Conservation (phyloP, 441 rosid genomes). For the Euphorbia neoarborescens region DNA sequence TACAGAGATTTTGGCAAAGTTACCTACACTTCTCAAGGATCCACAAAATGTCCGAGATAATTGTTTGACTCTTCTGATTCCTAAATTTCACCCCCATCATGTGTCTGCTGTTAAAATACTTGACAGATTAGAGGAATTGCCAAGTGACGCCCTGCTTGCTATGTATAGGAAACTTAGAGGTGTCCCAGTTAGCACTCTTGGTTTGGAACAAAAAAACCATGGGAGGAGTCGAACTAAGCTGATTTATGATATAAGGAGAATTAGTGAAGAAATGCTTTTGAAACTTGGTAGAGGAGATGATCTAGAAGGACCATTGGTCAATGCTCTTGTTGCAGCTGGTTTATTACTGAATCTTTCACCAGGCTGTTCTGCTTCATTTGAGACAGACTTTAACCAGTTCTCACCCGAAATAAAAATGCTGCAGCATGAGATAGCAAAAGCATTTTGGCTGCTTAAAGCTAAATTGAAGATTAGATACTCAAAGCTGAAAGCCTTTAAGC, state of each 20-base stretch:
- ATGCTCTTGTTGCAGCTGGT: constrained; percentile 58
- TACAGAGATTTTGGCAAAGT: constrained; percentile 25
- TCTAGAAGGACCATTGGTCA: constrained; percentile 53
- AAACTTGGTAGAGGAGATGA: constrained; percentile 35
- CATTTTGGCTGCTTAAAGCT: constrained; percentile 41
- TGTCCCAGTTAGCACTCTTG: constrained; percentile 31
- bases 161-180: constrained; percentile 66
- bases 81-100: constrained; percentile 30
- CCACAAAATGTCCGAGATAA: constrained; percentile 40
- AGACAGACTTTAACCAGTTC: constrained; percentile 34
- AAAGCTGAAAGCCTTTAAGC: constrained; percentile 49
- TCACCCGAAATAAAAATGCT: constrained; percentile 44
- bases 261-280: constrained; percentile 48
- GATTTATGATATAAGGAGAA: constrained; percentile 36
- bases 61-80: constrained; percentile 22
- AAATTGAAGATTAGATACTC: constrained; percentile 34
- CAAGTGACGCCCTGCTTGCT: constrained; percentile 44
- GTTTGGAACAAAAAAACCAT: constrained; percentile 24
- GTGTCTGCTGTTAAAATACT: constrained; percentile 39
- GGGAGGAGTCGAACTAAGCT: constrained; percentile 34
- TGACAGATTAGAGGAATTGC: constrained; percentile 46
- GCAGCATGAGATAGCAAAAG: constrained; percentile 69
- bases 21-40: constrained; percentile 46
- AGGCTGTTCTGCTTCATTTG: constrained; percentile 27
- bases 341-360: constrained; percentile 44